Conservation (phyloP, 768 basidiomycete genomes). For the Leccinum sublutescens region DNA sequence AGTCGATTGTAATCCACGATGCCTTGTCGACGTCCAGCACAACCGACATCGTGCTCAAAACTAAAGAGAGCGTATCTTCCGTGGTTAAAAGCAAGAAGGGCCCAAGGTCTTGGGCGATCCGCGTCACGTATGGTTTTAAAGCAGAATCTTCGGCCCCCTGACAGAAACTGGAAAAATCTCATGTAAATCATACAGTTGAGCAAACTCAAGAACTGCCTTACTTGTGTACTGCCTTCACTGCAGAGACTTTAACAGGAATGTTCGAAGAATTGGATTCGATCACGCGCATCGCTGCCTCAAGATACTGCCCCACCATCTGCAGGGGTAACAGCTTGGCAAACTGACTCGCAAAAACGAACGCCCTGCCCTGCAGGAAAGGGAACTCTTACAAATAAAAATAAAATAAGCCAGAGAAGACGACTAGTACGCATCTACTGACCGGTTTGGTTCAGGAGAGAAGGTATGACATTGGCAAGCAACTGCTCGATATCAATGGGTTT, state of each 20-base stretch:
- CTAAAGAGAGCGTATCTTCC: conserved; percentile 85
- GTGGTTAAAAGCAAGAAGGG: conserved; percentile 79
- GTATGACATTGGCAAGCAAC: conserved; percentile 76
- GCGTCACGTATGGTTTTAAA: conserved; percentile 61
- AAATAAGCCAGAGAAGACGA: conserved; percentile 1
- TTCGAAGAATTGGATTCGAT: conserved; percentile 70
- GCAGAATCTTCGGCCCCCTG: conserved; percentile 56
- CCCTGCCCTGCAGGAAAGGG: conserved; percentile 93
- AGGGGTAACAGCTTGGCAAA: conserved; percentile 73
- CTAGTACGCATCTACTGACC: conserved; percentile 46
- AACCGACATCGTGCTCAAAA: conserved; percentile 82
- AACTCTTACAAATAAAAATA: conserved; percentile 47
- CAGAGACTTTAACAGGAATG: conserved; percentile 91
- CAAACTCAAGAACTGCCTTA: conserved; percentile 37
- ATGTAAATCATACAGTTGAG: conserved; percentile 3
- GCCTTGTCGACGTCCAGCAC: conserved; percentile 72
- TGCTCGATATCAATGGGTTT: conserved; percentile 76
- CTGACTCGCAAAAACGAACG: conserved; percentile 92
- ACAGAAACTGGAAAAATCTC: conserved; percentile 57
- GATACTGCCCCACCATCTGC: conserved; percentile 77
- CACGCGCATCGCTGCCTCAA: conserved; percentile 83
- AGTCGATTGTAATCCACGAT: conserved; percentile 66
- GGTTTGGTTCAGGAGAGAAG: conserved; percentile 65
- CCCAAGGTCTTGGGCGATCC: conserved; percentile 77
- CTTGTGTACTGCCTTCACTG: conserved; percentile 93